phyloP scores from a whole-genome alignment of 257 asterid genomes.

The Gentiana straminea region DNA sequence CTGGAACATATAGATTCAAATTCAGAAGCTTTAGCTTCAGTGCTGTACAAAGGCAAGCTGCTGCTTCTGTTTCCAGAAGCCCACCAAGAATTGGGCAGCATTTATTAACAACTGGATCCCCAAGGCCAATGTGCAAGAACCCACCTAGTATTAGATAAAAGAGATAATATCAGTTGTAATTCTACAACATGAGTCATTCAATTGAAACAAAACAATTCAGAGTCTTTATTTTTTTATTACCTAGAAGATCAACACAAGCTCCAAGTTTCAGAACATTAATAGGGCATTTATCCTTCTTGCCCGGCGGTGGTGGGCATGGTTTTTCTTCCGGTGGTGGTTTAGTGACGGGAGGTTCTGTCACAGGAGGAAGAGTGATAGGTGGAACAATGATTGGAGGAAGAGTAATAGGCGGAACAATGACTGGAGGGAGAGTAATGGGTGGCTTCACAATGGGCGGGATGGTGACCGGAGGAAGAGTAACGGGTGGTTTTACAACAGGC shows the following conservation, averaged over 20 bases:
- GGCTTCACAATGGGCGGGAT: too few species aligned
- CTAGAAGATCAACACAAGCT: slow-evolving; percentile 76
- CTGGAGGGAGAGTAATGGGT: too few species aligned
- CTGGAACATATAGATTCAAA: slow-evolving; percentile 49
- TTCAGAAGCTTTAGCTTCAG: slow-evolving; percentile 54
- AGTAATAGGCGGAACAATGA: too few species aligned
- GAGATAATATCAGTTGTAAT: too few species aligned
- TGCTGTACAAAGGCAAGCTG: slow-evolving; percentile 67
- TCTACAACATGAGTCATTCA: too few species aligned
- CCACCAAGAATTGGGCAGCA: slow-evolving; percentile 73
- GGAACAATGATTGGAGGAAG: background rate
- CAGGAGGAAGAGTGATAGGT: slow-evolving; percentile 3
- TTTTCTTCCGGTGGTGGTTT: slow-evolving; percentile 17
- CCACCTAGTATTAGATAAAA: slow-evolving; percentile 12
- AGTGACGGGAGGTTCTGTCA: slow-evolving; percentile 8
- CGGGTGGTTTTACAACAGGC: background rate
- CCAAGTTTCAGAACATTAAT: slow-evolving; percentile 65
- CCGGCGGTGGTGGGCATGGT: slow-evolving; percentile 20
- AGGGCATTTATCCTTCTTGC: slow-evolving; percentile 43
- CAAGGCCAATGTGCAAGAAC: slow-evolving; percentile 51
- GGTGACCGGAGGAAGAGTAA: background rate
- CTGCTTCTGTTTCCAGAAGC: slow-evolving; percentile 63
- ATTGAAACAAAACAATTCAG: too few species aligned
- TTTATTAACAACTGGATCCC: slow-evolving; percentile 54
- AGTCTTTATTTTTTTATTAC: slow-evolving; percentile 18